Evolutionary conservation across 805 yeast genomes (phyloP).

Genomic region (Grigorovia humatica): DNA sequence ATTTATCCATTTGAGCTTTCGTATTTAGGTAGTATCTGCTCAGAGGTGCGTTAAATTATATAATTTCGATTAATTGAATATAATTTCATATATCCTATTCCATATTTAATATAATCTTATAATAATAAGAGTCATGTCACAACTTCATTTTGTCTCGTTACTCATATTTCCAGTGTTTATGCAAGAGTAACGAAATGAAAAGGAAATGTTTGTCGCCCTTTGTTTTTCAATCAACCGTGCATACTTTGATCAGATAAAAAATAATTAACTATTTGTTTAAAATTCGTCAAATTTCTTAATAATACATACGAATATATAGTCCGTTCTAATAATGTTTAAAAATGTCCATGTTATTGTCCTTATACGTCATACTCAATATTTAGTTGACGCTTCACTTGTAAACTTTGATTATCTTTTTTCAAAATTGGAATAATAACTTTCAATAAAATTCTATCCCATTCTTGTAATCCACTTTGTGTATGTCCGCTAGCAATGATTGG

Average conservation of each 20-base stretch:
- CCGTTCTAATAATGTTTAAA: background rate
- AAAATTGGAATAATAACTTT: conserved; percentile 18
- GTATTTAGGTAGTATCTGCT: too few relatives aligned
- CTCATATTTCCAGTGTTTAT: background rate
- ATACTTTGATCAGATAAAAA: too few relatives aligned
- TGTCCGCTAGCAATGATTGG: background rate
- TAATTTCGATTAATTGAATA: too few relatives aligned
- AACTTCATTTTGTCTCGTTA: too few relatives aligned
- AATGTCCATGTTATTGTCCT: background rate
- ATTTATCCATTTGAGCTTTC: too few relatives aligned
- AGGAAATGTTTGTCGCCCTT: too few relatives aligned
- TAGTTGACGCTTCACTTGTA: conserved; percentile 15
- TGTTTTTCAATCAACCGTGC: too few relatives aligned
- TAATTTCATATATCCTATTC: too few relatives aligned
- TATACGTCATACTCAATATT: conserved; percentile 18
- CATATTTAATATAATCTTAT: too few relatives aligned
- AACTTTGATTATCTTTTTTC: conserved; percentile 16
- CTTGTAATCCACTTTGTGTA: conserved; percentile 9
- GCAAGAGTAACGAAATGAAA: background rate
- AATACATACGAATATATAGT: background rate
- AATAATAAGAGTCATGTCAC: too few relatives aligned
- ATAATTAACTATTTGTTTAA: background rate
- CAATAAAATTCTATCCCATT: conserved; percentile 25
- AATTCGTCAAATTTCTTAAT: background rate
- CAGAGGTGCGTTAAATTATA: too few relatives aligned